A percentile compares a stretch with the other conserved stretches of the same genome.
These are phyloP conservation scores for Phaeosphaeriaceae sp. DNA, from an alignment of 2,329 filamentous ascomycete genomes.

Conservation along the genomic window DNA sequence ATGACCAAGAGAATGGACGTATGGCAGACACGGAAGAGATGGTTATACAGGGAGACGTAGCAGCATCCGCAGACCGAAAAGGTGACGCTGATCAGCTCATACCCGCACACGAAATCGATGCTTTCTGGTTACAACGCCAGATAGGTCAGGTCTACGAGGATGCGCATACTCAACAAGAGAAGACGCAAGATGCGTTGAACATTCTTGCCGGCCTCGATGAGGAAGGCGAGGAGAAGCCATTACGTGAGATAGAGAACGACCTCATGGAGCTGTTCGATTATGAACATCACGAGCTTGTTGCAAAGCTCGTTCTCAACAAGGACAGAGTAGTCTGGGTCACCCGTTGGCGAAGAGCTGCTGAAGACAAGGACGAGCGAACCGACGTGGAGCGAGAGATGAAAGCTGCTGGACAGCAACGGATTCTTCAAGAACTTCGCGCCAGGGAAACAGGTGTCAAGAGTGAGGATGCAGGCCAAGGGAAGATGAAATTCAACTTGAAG, in stretches of 20 bases:
- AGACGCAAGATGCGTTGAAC: conserved; percentile 82
- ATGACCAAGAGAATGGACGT: conserved; percentile 59
- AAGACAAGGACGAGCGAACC: conserved; percentile 73
- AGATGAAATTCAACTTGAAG: conserved; percentile 85
- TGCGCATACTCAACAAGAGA: conserved; percentile 90
- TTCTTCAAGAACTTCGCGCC: conserved; percentile 86
- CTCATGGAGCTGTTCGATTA: conserved; percentile 99
- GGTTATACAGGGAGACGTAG: conserved; percentile 75
- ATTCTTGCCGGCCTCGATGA: conserved; percentile 80
- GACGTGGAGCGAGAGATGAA: conserved; percentile 90
- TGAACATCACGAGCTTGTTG: conserved; percentile 90
- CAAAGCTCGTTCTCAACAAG: conserved; percentile 87
- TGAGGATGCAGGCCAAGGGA: conserved; percentile 67
- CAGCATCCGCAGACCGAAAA: conserved; percentile 47
- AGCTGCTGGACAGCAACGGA: conserved; percentile 83
- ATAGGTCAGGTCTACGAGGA: conserved; percentile 89
- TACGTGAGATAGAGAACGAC: conserved; percentile 96
- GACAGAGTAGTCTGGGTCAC: conserved; percentile 97
- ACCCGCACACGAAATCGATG: conserved; percentile 88
- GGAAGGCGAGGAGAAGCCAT: conserved; percentile 80
- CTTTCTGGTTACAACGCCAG: conserved; percentile 95
- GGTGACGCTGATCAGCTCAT: conserved; percentile 65
- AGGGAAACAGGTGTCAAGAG: conserved; percentile 67
- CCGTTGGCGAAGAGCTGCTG: conserved; percentile 80
- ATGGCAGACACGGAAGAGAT: conserved; percentile 74